Evolutionary conservation across 1,139 yeast genomes (phyloP).

Genomic region (Protomyces pachydermus): DNA sequence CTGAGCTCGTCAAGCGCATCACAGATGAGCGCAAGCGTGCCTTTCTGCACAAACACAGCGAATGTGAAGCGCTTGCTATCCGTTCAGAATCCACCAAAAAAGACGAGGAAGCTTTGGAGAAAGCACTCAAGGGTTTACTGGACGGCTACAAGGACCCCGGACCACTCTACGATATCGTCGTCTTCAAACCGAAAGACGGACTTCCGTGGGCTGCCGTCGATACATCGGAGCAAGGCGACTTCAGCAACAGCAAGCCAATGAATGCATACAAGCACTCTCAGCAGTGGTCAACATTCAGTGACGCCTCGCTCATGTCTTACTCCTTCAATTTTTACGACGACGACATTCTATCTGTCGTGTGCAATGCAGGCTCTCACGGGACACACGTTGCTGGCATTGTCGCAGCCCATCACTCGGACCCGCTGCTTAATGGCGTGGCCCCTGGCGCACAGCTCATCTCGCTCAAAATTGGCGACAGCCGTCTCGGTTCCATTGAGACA

Average conservation of each 20-base stretch:
- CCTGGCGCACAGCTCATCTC: conserved; percentile 31
- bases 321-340: conserved; percentile 29
- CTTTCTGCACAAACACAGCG: conserved; percentile 19
- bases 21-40: conserved; percentile 21
- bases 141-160: conserved; percentile 28
- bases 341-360: conserved; percentile 27
- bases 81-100: conserved; percentile 8
- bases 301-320: conserved; percentile 27
- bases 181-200: conserved; percentile 17
- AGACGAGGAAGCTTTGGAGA: conserved; percentile 27
- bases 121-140: conserved; percentile 20
- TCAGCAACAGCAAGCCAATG: conserved; percentile 25
- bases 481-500: conserved; percentile 30
- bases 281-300: conserved; percentile 25
- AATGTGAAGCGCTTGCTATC: conserved; percentile 6
- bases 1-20: conserved; percentile 23
- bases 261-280: conserved; percentile 25
- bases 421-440: conserved; percentile 28
- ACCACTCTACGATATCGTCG: conserved; percentile 28
- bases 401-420: conserved; percentile 28
- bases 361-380: conserved; percentile 30
- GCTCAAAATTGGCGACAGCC: conserved; percentile 30
- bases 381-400: conserved; percentile 31
- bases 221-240: conserved; percentile 24
- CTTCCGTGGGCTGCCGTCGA: conserved; percentile 28